phyloP scores from a whole-genome alignment of 2,329 filamentous ascomycete genomes.

The Lasiodiplodia theobromae region DNA sequence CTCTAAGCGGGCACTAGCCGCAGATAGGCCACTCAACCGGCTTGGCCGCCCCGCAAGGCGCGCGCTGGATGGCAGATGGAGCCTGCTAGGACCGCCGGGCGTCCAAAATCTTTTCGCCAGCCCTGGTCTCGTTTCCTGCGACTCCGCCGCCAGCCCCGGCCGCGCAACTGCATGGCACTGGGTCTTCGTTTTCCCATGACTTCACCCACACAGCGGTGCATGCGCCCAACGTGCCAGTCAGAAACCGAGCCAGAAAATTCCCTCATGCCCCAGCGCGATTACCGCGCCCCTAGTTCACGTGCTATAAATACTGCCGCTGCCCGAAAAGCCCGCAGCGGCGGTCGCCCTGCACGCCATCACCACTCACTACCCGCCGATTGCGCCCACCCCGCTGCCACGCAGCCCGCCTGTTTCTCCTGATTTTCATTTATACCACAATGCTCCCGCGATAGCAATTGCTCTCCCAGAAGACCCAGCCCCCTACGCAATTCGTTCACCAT shows the following conservation, averaged over 20 bases:
- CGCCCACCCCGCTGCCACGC: conserved; percentile 11
- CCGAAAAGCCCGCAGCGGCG: conserved; percentile 27
- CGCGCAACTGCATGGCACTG: background rate
- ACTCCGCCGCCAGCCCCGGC: conserved; percentile 21
- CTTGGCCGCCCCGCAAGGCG: conserved; percentile 18
- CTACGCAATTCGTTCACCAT: background rate
- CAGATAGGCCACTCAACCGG: conserved; percentile 1
- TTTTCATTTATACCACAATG: conserved; percentile 36
- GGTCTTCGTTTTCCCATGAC: background rate
- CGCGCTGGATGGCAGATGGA: conserved; percentile 17
- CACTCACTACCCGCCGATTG: conserved; percentile 15
- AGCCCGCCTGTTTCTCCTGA: conserved; percentile 12
- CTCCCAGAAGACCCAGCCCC: background rate
- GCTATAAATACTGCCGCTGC: conserved; percentile 23
- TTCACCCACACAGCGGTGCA: conserved; percentile 3
- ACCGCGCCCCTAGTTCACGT: background rate
- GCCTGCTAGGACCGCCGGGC: conserved; percentile 19
- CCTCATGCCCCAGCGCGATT: conserved; percentile 8
- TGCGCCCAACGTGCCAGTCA: conserved; percentile 2
- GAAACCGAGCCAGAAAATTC: conserved; percentile 7
- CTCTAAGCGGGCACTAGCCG: conserved; percentile 25
- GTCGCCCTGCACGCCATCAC: conserved; percentile 17
- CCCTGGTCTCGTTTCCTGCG: conserved; percentile 23
- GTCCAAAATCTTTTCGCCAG: conserved; percentile 24
- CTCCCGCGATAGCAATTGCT: conserved; percentile 42